Evolutionary conservation across 176 grass and related monocot genomes (phyloP).

Genomic region (Zea luxurians): DNA sequence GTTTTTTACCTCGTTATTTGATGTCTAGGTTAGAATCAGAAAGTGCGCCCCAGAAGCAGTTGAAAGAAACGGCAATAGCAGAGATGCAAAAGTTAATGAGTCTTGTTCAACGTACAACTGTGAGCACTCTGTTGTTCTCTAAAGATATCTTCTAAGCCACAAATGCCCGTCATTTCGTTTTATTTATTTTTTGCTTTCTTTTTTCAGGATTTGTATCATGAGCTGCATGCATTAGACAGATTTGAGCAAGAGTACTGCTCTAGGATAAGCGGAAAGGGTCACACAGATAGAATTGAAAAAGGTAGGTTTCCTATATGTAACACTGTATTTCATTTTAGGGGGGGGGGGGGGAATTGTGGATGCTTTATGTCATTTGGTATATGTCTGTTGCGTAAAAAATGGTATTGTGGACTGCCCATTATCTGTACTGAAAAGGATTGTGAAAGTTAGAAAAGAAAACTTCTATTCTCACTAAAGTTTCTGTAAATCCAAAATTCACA

Average conservation of each 20-base stretch:
- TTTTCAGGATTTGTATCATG: constrained; percentile 90
- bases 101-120: constrained; percentile 79
- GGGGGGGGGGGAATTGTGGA: not conserved
- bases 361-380: constrained; percentile 13
- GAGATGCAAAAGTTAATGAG: constrained; percentile 71
- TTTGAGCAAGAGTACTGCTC: constrained; percentile 75
- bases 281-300: constrained; percentile 48
- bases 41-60: constrained; percentile 52
- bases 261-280: constrained; percentile 51
- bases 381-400: constrained; percentile 15
- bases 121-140: constrained; percentile 43
- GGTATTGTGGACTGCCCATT: not conserved
- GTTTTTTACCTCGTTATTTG: constrained; percentile 35
- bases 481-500: constrained; percentile 17
- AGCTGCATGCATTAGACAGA: constrained; percentile 77
- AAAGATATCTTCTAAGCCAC: constrained; percentile 4
- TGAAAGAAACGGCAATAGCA: constrained; percentile 62
- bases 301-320: constrained; percentile 31
- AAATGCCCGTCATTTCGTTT: not conserved
- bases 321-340: not conserved
- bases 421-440: constrained; percentile 21
- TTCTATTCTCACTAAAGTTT: constrained; percentile 12
- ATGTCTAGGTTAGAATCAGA: constrained; percentile 79
- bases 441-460: not conserved
- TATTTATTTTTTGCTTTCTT: not conserved